Conservation (phyloP, 164 flowering plant species). For the Vitis labrusca region DNA sequence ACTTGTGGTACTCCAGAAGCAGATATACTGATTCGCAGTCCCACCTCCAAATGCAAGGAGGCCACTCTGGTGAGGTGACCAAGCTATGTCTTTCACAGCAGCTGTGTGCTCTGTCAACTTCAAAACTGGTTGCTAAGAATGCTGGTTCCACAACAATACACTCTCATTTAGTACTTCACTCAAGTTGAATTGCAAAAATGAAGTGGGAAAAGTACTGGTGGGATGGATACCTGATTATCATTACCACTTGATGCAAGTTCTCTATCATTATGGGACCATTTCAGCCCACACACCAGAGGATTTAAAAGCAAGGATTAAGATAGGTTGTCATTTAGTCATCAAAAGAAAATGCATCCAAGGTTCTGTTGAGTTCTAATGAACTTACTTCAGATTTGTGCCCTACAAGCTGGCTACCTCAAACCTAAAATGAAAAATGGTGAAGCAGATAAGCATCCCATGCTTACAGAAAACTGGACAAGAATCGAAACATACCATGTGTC, state of each 20-base stretch:
- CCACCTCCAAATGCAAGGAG: slow-evolving; percentile 99
- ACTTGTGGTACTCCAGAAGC: slow-evolving; percentile 93
- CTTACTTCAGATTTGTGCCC: too few relatives aligned
- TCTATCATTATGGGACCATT: slow-evolving; percentile 98
- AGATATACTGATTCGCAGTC: slow-evolving; percentile 94
- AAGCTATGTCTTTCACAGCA: slow-evolving; percentile 95
- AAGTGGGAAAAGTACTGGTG: too few relatives aligned
- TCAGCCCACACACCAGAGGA: slow-evolving; percentile 87
- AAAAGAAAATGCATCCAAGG: too few relatives aligned
- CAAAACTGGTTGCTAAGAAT: slow-evolving; percentile 73
- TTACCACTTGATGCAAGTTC: slow-evolving; percentile 99
- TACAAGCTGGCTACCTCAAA: too few relatives aligned
- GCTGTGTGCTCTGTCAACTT: slow-evolving; percentile 92
- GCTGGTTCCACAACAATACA: slow-evolving; percentile 92
- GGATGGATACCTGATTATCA: slow-evolving; percentile 82
- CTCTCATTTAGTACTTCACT: too few relatives aligned
- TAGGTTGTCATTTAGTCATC: too few relatives aligned
- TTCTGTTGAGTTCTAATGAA: too few relatives aligned
- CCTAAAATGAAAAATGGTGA: too few relatives aligned
- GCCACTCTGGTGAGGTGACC: slow-evolving; percentile 96
- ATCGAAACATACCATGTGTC: too few relatives aligned
- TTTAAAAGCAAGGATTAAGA: not conserved
- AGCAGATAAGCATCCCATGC: too few relatives aligned
- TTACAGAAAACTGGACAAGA: too few relatives aligned
- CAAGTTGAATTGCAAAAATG: too few relatives aligned